These are phyloP conservation scores for Camelina hispida DNA, from an alignment of 345 rosid species.

Conservation along the genomic window DNA sequence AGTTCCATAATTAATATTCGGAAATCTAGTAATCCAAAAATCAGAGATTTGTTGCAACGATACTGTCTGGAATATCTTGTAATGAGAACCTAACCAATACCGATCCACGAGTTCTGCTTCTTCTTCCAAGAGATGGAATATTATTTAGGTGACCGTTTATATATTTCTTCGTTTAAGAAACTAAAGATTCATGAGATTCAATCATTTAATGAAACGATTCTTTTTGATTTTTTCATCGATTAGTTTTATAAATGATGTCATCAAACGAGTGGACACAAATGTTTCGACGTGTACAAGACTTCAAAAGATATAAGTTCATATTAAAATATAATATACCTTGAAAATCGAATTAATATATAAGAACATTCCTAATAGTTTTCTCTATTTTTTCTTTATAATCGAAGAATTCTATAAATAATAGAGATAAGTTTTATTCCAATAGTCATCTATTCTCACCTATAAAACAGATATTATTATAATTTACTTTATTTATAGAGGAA, in stretches of 20 bases:
- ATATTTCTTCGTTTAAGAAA: background rate
- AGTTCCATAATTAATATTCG: slow-evolving; percentile 9
- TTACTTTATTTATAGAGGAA: too few relatives aligned
- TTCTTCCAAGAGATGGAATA: background rate
- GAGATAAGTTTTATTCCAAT: too few relatives aligned
- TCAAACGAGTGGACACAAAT: slow-evolving; percentile 31
- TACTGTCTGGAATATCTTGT: slow-evolving; percentile 43
- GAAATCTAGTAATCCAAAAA: slow-evolving; percentile 37
- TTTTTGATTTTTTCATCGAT: slow-evolving; percentile 1
- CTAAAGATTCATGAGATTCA: slow-evolving; percentile 17
- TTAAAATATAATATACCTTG: background rate
- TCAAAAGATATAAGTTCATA: background rate
- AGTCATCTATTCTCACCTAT: too few relatives aligned
- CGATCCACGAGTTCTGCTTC: slow-evolving; percentile 16
- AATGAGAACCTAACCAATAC: slow-evolving; percentile 24
- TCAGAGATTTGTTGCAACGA: slow-evolving; percentile 40
- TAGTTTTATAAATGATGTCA: slow-evolving; percentile 10
- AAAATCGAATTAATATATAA: background rate
- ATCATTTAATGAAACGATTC: background rate
- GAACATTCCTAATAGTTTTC: too few relatives aligned
- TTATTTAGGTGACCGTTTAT: slow-evolving; percentile 37
- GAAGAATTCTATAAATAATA: too few relatives aligned
- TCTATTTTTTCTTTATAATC: too few relatives aligned
- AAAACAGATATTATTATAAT: too few relatives aligned
- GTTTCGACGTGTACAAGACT: slow-evolving; percentile 13